phyloP scores from a whole-genome alignment of 2,329 filamentous ascomycete genomes.

The Pseudocercospora crystallina region DNA sequence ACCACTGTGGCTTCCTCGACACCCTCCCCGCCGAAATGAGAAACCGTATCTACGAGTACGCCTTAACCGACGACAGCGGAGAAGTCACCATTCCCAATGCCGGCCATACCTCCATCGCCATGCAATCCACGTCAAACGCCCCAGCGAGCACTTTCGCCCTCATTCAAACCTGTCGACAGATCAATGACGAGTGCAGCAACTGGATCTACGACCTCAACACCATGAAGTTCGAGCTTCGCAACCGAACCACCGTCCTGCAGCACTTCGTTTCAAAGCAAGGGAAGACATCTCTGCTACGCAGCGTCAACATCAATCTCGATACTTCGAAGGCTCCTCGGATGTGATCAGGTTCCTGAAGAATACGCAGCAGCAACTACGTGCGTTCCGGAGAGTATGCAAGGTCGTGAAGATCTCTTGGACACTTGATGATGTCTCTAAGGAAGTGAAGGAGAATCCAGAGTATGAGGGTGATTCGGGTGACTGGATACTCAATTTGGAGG shows the following conservation, averaged over 20 bases:
- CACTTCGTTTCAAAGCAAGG: too few relatives aligned
- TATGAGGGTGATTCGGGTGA: too few relatives aligned
- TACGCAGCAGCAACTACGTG: neutral
- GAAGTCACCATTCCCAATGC: neutral
- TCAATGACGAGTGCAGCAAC: neutral
- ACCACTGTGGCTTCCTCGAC: conserved; percentile 36
- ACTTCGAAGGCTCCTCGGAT: too few relatives aligned
- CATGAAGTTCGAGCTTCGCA: neutral
- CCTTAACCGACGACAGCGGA: neutral
- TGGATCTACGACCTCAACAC: conserved; percentile 5
- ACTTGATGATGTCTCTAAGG: too few relatives aligned
- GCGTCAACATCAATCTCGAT: too few relatives aligned
- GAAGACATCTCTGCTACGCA: too few relatives aligned
- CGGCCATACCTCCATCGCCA: neutral
- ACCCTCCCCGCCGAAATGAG: neutral
- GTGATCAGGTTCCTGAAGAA: neutral
- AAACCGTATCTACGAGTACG: neutral
- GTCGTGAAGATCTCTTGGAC: too few relatives aligned
- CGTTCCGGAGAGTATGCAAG: too few relatives aligned
- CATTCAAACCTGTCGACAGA: conserved; percentile 3
- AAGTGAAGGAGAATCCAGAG: too few relatives aligned
- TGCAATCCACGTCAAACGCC: neutral
- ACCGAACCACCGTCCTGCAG: too few relatives aligned
- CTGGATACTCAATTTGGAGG: too few relatives aligned
- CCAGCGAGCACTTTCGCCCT: neutral